Percentiles rank a stretch among this genome's conserved stretches.
Conservation (phyloP, 208 protist genomes). For the Leishmania mexicana region DNA sequence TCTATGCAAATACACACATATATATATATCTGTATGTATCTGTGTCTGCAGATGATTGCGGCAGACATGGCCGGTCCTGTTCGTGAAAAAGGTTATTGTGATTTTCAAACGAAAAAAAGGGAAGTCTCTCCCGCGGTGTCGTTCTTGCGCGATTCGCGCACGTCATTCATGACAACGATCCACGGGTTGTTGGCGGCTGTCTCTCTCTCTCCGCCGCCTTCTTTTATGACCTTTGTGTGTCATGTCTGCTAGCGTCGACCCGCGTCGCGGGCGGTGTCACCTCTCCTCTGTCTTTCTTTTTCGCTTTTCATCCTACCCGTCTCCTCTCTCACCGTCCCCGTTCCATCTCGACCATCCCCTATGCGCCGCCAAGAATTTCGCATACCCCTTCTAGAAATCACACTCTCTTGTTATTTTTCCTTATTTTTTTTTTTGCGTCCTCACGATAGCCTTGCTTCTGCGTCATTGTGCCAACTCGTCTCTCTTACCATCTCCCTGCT, state of each 20-base stretch:
- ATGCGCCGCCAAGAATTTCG: not conserved
- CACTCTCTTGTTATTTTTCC: not conserved
- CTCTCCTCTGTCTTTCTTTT: constrained; percentile 1
- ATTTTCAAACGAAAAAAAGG: not conserved
- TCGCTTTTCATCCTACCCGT: not conserved
- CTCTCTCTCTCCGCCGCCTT: not conserved
- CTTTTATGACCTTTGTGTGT: not conserved
- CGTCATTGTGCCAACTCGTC: not conserved
- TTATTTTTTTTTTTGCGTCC: not conserved
- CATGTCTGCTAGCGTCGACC: not conserved
- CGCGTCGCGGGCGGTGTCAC: not conserved
- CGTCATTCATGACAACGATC: not conserved
- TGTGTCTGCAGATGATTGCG: not conserved
- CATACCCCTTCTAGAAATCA: not conserved
- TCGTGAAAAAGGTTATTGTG: not conserved
- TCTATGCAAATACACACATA: too few relatives aligned
- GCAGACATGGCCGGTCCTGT: not conserved
- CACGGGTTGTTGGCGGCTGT: not conserved
- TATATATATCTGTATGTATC: not conserved
- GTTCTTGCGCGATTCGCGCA: not conserved
- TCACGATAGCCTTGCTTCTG: not conserved
- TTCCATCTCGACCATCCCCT: not conserved
- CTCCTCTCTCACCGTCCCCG: not conserved
- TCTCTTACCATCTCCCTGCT: not conserved
- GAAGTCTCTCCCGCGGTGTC: not conserved